Percentiles rank a stretch among this genome's conserved stretches.
Conservation (phyloP, 2,329 filamentous ascomycete species). For the Aspergillus tubingensis region DNA sequence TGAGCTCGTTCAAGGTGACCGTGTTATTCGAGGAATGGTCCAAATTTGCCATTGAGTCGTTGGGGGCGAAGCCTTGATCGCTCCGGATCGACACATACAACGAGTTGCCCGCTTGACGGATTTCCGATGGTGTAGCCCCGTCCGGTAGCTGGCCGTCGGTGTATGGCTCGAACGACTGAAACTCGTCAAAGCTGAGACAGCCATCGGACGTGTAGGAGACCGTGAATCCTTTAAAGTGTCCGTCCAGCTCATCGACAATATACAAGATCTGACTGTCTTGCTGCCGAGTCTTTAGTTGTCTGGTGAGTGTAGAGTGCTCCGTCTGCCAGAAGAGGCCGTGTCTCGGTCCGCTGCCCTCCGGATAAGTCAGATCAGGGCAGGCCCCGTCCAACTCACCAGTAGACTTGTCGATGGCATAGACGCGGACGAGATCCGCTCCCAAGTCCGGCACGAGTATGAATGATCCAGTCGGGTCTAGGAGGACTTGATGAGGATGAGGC, state of each 20-base stretch:
- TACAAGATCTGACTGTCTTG: slow-evolving; percentile 30
- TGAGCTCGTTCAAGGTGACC: slow-evolving; percentile 58
- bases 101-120: slow-evolving; percentile 23
- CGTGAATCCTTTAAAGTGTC: slow-evolving; percentile 53
- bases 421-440: slow-evolving; percentile 62
- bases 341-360: slow-evolving; percentile 62
- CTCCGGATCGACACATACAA: slow-evolving; percentile 38
- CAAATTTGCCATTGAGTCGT: slow-evolving; percentile 35
- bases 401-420: slow-evolving; percentile 55
- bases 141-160: slow-evolving; percentile 27
- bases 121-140: slow-evolving; percentile 31
- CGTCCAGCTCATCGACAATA: slow-evolving; percentile 61
- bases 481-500: slow-evolving; percentile 65
- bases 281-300: slow-evolving; percentile 6
- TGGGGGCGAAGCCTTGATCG: slow-evolving; percentile 30
- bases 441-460: slow-evolving; percentile 68
- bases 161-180: slow-evolving; percentile 30
- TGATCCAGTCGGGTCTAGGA: slow-evolving; percentile 65
- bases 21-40: slow-evolving; percentile 60
- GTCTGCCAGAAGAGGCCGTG: slow-evolving; percentile 61
- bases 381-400: slow-evolving; percentile 47
- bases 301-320: slow-evolving; percentile 1
- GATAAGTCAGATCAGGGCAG: slow-evolving; percentile 47
- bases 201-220: slow-evolving; percentile 31
- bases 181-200: slow-evolving; percentile 31